These are phyloP conservation scores for Straminergon stramineum DNA, from an alignment of 225 moss, liverwort and hornwort genomes.

Conservation along the genomic window DNA sequence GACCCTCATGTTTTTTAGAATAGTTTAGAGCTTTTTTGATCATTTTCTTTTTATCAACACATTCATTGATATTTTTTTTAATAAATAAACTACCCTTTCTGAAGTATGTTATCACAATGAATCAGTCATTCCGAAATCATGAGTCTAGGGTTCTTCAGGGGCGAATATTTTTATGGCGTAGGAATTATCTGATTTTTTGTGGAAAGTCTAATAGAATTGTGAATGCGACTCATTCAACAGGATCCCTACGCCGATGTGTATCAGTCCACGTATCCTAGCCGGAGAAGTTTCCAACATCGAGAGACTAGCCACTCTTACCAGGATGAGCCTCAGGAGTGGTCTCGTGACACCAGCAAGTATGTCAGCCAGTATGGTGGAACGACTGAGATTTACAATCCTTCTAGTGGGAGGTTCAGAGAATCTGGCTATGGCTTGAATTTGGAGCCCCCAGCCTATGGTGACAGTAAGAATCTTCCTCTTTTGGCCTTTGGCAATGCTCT, in stretches of 20 bases:
- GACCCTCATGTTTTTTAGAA: too few relatives aligned
- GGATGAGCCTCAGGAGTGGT: conserved; percentile 5
- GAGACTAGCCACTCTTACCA: conserved; percentile 1
- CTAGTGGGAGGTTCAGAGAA: conserved; percentile 7
- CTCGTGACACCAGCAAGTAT: conserved; percentile 21
- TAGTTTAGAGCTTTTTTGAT: not conserved
- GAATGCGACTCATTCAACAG: not conserved
- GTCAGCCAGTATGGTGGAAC: conserved; percentile 33
- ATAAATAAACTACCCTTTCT: not conserved
- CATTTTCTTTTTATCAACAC: not conserved
- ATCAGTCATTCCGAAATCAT: not conserved
- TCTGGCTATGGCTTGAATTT: conserved; percentile 2
- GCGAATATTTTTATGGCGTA: not conserved
- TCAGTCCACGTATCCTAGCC: conserved; percentile 6
- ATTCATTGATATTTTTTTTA: not conserved
- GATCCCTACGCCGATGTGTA: conserved; percentile 16
- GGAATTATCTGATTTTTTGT: not conserved
- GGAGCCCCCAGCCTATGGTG: conserved; percentile 1
- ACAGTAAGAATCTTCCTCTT: conserved; percentile 13
- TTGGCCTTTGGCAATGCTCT: not conserved
- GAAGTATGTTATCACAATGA: not conserved
- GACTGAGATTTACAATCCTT: conserved; percentile 22
- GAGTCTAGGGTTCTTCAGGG: not conserved
- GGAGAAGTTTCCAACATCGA: not conserved
- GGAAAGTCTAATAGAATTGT: not conserved